phyloP scores from a whole-genome alignment of 306 rosid species.

The Lablab purpureus region DNA sequence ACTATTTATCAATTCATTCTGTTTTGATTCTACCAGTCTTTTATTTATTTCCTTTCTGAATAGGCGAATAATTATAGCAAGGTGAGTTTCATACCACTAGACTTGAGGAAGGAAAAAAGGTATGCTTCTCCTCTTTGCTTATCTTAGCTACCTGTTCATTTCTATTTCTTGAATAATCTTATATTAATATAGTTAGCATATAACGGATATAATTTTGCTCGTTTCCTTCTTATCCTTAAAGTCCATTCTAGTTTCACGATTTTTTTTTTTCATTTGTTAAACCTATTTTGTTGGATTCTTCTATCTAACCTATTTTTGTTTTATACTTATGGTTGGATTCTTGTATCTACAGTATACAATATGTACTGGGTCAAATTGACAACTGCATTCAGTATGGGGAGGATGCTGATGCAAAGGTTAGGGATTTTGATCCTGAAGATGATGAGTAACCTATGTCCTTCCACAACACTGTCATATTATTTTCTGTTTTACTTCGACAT shows the following conservation, averaged over 20 bases:
- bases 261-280: background rate
- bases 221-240: background rate
- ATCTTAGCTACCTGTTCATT: constrained; percentile 10
- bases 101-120: constrained; percentile 93
- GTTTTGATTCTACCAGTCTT: constrained; percentile 9
- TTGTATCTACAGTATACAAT: constrained; percentile 63
- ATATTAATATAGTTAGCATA: background rate
- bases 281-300: constrained; percentile 28
- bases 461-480: background rate
- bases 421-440: constrained; percentile 72
- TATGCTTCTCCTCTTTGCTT: constrained; percentile 31
- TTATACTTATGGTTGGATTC: constrained; percentile 21
- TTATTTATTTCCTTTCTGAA: constrained; percentile 27
- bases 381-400: constrained; percentile 72
- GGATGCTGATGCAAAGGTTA: constrained; percentile 78
- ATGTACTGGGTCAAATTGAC: constrained; percentile 72
- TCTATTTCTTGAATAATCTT: constrained; percentile 13
- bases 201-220: constrained; percentile 23
- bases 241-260: background rate
- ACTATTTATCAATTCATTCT: background rate
- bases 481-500: background rate
- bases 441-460: constrained; percentile 49
- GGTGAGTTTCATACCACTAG: constrained; percentile 87
- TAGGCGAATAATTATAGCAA: constrained; percentile 73
- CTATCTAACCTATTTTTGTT: constrained; percentile 28